These are phyloP conservation scores for Fennellomyces sp. DNA, from an alignment of 371 early-diverging fungal genomes.

Conservation along the genomic window DNA sequence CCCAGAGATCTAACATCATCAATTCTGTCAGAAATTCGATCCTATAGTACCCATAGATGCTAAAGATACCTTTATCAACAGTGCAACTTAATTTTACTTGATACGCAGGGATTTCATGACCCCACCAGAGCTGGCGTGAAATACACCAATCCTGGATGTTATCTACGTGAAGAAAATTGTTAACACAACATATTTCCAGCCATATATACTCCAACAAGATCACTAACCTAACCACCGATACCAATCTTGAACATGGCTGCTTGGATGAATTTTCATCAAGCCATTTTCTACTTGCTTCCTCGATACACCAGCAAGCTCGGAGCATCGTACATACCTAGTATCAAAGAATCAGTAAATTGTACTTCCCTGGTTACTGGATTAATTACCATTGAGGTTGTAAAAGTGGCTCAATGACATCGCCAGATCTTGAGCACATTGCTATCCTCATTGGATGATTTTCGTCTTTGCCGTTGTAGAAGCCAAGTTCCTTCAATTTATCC, in stretches of 20 bases:
- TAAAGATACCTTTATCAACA: neutral
- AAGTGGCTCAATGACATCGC: conserved; percentile 97
- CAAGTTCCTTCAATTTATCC: conserved; percentile 60
- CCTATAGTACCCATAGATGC: neutral
- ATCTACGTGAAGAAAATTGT: conserved; percentile 35
- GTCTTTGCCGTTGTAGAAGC: conserved; percentile 74
- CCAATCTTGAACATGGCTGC: conserved; percentile 86
- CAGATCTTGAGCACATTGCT: conserved; percentile 88
- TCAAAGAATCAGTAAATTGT: neutral
- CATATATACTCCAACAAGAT: neutral
- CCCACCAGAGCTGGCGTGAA: conserved; percentile 99
- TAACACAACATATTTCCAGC: too few relatives aligned
- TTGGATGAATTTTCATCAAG: conserved; percentile 80
- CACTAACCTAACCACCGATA: conserved; percentile 90
- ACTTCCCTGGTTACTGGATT: neutral
- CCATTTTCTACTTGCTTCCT: conserved; percentile 73
- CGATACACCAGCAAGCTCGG: conserved; percentile 78
- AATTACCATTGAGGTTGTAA: conserved; percentile 98
- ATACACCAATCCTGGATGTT: conserved; percentile 99
- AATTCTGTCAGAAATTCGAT: conserved; percentile 19
- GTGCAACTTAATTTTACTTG: conserved; percentile 58
- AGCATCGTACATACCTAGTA: conserved; percentile 84
- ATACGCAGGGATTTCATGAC: conserved; percentile 99
- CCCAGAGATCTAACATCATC: conserved; percentile 76
- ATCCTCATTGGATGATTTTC: conserved; percentile 88